Evolutionary conservation across 176 grass and related monocot genomes (phyloP).

Genomic region (Musa troglodytarum): DNA sequence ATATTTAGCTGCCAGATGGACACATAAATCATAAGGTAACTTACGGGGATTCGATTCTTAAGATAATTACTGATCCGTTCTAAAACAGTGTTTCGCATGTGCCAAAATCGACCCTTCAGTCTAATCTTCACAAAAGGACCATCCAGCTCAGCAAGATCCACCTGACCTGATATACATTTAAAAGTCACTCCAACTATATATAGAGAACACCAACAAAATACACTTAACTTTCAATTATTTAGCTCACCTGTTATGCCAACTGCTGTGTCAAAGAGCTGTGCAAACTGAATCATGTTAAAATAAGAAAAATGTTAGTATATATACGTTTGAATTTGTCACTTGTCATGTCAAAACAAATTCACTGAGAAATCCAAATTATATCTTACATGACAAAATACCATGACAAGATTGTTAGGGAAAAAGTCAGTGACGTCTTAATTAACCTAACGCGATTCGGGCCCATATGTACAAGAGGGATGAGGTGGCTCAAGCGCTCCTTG

Average conservation of each 20-base stretch:
- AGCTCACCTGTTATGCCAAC: slow-evolving; percentile 76
- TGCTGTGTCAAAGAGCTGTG: slow-evolving; percentile 76
- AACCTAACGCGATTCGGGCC: too few species aligned
- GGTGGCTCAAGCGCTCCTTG: too few species aligned
- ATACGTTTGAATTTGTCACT: too few species aligned
- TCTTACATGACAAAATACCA: too few species aligned
- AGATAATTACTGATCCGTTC: slow-evolving; percentile 78
- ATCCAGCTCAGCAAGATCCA: slow-evolving; percentile 82
- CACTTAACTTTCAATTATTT: background rate
- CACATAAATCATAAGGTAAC: background rate
- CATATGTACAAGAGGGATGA: too few species aligned
- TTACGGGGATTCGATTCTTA: slow-evolving; percentile 88
- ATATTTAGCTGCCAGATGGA: background rate
- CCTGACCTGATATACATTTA: slow-evolving; percentile 30
- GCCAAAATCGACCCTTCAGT: slow-evolving; percentile 78
- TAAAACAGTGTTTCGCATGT: slow-evolving; percentile 57
- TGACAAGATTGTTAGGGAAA: too few species aligned
- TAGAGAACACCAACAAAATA: too few species aligned
- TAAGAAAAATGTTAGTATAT: background rate
- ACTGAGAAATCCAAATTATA: too few species aligned
- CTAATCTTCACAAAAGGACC: slow-evolving; percentile 86
- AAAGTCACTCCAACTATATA: slow-evolving; percentile 8
- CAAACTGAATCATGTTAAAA: slow-evolving; percentile 43
- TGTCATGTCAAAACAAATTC: too few species aligned
- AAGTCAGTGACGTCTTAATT: too few species aligned